These are phyloP conservation scores for Medakamo hakoo DNA, from an alignment of 139 green algal genomes.

Conservation along the genomic window DNA sequence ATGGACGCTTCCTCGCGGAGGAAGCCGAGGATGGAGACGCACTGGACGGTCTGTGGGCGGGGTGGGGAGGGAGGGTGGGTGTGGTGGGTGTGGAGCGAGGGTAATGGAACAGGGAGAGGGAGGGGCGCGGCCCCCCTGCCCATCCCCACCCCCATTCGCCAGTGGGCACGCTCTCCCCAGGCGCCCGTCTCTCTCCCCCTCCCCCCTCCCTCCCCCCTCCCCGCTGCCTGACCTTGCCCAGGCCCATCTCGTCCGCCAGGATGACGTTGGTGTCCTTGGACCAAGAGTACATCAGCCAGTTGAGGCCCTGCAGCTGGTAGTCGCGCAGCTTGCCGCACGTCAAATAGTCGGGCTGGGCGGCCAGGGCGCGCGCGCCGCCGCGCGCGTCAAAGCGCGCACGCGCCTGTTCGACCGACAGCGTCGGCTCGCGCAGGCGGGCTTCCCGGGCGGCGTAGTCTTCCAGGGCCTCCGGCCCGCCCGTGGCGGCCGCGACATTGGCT, in stretches of 20 bases:
- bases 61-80: neutral
- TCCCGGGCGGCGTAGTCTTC: slow-evolving; percentile 41
- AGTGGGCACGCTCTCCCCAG: no score
- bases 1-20: slow-evolving; percentile 38
- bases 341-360: slow-evolving; percentile 54
- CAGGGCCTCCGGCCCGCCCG: slow-evolving; percentile 21
- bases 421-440: slow-evolving; percentile 22
- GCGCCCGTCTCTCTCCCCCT: slow-evolving; percentile 7
- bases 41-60: slow-evolving; percentile 56
- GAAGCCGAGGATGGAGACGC: slow-evolving; percentile 24
- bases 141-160: no score
- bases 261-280: slow-evolving; percentile 66
- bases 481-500: slow-evolving; percentile 20
- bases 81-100: neutral
- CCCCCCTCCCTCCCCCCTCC: neutral
- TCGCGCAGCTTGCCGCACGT: slow-evolving; percentile 52
- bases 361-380: slow-evolving; percentile 26
- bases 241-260: slow-evolving; percentile 88
- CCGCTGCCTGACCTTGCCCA: slow-evolving; percentile 28
- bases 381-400: slow-evolving; percentile 32
- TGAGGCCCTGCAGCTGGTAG: slow-evolving; percentile 85
- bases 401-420: slow-evolving; percentile 32
- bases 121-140: no score
- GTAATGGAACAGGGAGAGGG: neutral
- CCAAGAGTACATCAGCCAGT: slow-evolving; percentile 74